A percentile compares a stretch with the other conserved stretches of the same genome.
Evolutionary conservation across 208 protist species (phyloP).

Genomic region (Leishmania aethiopica): DNA sequence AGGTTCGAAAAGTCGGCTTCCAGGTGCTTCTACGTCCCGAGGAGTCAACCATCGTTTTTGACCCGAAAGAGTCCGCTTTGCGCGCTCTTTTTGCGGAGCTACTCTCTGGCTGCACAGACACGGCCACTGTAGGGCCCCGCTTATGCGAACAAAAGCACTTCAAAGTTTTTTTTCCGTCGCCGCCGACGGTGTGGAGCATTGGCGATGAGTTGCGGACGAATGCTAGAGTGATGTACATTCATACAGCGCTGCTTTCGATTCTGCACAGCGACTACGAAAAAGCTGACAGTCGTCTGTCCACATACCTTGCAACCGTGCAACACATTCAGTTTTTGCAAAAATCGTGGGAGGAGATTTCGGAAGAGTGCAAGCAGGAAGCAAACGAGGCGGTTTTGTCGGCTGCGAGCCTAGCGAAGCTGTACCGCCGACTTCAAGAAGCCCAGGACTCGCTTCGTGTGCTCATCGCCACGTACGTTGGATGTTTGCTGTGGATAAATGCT

Average conservation of each 20-base stretch:
- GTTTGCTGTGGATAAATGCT: constrained; percentile 92
- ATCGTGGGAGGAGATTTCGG: constrained; percentile 77
- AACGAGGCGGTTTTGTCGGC: constrained; percentile 58
- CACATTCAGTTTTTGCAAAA: constrained; percentile 90
- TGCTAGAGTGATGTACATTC: constrained; percentile 64
- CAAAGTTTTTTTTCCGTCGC: constrained; percentile 78
- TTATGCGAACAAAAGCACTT: constrained; percentile 85
- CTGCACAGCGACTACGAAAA: constrained; percentile 81
- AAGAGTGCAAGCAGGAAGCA: constrained; percentile 74
- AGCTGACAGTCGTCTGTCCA: constrained; percentile 74
- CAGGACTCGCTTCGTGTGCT: constrained; percentile 84
- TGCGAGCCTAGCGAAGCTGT: constrained; percentile 69
- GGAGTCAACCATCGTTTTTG: constrained; percentile 70
- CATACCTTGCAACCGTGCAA: constrained; percentile 76
- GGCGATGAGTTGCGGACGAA: constrained; percentile 63
- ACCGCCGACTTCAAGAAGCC: constrained; percentile 79
- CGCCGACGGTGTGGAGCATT: constrained; percentile 84
- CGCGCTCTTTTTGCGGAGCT: constrained; percentile 59
- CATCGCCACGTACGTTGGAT: constrained; percentile 87
- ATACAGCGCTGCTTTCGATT: constrained; percentile 61
- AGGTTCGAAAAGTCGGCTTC: constrained; percentile 84
- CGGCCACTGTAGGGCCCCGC: constrained; percentile 48
- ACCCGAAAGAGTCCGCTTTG: constrained; percentile 70
- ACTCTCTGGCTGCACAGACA: constrained; percentile 70
- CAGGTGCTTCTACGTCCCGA: constrained; percentile 84